Evolutionary conservation across 148 eudicot genomes (phyloP).

Genomic region (Limonium bicolor): DNA sequence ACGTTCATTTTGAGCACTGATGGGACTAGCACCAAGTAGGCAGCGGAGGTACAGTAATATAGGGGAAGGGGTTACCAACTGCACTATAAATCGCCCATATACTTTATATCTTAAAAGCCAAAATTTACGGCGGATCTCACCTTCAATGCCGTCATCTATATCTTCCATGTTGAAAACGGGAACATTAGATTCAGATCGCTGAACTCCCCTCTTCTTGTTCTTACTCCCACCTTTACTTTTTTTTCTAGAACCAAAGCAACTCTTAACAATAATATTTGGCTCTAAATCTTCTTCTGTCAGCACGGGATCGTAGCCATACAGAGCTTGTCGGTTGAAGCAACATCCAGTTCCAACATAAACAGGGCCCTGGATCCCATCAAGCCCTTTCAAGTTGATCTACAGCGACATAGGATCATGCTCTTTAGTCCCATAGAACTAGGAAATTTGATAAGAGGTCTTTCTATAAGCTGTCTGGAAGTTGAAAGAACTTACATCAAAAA

Average conservation of each 20-base stretch:
- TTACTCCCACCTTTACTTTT: constrained; percentile 47
- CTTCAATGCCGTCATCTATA: constrained; percentile 83
- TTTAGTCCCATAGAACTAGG: neutral
- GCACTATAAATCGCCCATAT: neutral
- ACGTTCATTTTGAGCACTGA: no score
- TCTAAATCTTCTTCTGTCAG: constrained; percentile 78
- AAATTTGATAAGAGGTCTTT: neutral
- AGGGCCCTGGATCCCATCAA: constrained; percentile 9
- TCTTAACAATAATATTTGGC: constrained; percentile 67
- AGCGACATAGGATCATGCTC: no score
- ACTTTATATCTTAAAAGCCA: neutral
- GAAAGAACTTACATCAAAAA: constrained; percentile 66
- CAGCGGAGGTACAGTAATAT: neutral
- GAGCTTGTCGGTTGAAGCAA: constrained; percentile 4
- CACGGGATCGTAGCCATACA: constrained; percentile 15
- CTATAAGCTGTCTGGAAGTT: neutral
- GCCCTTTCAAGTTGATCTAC: constrained; percentile 8
- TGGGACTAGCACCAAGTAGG: no score
- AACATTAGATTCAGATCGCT: constrained; percentile 71
- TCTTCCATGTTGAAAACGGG: constrained; percentile 87
- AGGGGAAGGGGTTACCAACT: no score
- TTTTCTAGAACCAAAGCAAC: constrained; percentile 79
- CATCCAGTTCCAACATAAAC: constrained; percentile 7
- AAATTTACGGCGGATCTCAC: constrained; percentile 16
- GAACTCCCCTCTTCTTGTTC: constrained; percentile 61